These are phyloP conservation scores for Pestalotiopsis sp. DNA, from an alignment of 2,329 filamentous ascomycete genomes.

Conservation along the genomic window DNA sequence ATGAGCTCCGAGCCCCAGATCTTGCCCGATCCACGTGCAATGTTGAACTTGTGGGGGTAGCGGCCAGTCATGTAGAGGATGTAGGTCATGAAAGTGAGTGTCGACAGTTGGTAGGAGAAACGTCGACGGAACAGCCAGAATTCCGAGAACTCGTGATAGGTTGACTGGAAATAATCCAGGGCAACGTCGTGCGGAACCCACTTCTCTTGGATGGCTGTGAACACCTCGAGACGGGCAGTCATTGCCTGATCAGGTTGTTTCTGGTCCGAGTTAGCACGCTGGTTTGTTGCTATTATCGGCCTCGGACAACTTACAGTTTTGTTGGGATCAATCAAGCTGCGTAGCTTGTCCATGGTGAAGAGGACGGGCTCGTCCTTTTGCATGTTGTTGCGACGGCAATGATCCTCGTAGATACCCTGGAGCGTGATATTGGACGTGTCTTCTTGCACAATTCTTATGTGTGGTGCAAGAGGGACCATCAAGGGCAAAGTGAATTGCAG, in stretches of 20 bases:
- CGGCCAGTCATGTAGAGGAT: constrained; percentile 96
- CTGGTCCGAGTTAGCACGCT: constrained; percentile 37
- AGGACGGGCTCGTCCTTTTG: constrained; percentile 94
- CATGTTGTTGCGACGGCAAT: constrained; percentile 82
- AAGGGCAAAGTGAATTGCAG: constrained; percentile 94
- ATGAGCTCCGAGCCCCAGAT: constrained; percentile 97
- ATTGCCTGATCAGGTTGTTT: constrained; percentile 69
- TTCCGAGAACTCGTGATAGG: constrained; percentile 85
- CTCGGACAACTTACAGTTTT: constrained; percentile 45
- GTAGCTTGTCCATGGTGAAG: constrained; percentile 93
- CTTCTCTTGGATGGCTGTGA: constrained; percentile 89
- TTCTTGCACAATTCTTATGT: constrained; percentile 94
- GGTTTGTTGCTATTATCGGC: neutral
- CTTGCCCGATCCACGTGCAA: constrained; percentile 83
- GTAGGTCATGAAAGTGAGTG: constrained; percentile 98
- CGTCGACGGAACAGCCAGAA: constrained; percentile 99
- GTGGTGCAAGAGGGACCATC: constrained; percentile 92
- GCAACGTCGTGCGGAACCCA: constrained; percentile 83
- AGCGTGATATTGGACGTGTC: constrained; percentile 92
- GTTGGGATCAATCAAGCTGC: constrained; percentile 72
- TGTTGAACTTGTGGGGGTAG: constrained; percentile 93
- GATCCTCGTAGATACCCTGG: constrained; percentile 94
- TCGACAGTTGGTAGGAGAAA: constrained; percentile 93
- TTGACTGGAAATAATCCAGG: constrained; percentile 84
- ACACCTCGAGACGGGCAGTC: constrained; percentile 83